A percentile compares a stretch with the other conserved stretches of the same genome.
phyloP scores from a whole-genome alignment of 164 flowering plant genomes.

The Aristolochia fimbriata region DNA sequence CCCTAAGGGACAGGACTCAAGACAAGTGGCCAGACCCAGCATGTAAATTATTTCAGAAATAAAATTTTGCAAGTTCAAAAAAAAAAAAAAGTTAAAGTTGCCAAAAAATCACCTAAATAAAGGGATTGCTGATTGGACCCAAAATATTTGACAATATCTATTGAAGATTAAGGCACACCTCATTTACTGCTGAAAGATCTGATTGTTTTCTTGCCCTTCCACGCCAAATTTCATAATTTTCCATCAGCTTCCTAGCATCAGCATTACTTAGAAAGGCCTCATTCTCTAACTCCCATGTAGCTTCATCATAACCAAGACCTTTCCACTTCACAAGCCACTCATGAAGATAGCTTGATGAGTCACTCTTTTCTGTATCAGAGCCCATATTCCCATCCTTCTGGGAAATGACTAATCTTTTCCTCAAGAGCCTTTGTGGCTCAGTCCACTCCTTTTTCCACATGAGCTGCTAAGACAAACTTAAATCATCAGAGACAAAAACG shows the following conservation, averaged over 20 bases:
- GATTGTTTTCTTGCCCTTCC: slow-evolving; percentile 25
- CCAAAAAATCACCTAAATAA: too few relatives aligned
- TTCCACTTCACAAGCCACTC: slow-evolving; percentile 92
- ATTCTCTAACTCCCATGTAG: slow-evolving; percentile 71
- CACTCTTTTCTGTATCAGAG: not conserved
- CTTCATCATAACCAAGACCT: slow-evolving; percentile 63
- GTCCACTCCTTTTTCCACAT: slow-evolving; percentile 55
- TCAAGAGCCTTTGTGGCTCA: slow-evolving; percentile 52
- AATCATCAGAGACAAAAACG: not conserved
- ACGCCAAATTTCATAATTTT: slow-evolving; percentile 40
- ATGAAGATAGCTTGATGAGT: not conserved
- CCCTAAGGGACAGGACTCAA: too few relatives aligned
- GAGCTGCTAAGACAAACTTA: slow-evolving; percentile 17
- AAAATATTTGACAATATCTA: too few relatives aligned
- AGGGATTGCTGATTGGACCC: too few relatives aligned
- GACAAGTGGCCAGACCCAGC: too few relatives aligned
- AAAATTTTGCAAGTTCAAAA: too few relatives aligned
- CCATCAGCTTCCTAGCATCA: slow-evolving; percentile 34
- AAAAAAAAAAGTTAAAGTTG: too few relatives aligned
- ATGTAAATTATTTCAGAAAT: too few relatives aligned
- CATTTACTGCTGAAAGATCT: slow-evolving; percentile 15
- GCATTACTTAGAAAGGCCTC: slow-evolving; percentile 32
- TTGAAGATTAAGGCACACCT: slow-evolving; percentile 19
- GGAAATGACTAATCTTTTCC: slow-evolving; percentile 32
- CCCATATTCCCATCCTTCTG: slow-evolving; percentile 13